Evolutionary conservation across 1,284 basidiomycete species (phyloP).

Genomic region (Cryptococcus hybrid): DNA sequence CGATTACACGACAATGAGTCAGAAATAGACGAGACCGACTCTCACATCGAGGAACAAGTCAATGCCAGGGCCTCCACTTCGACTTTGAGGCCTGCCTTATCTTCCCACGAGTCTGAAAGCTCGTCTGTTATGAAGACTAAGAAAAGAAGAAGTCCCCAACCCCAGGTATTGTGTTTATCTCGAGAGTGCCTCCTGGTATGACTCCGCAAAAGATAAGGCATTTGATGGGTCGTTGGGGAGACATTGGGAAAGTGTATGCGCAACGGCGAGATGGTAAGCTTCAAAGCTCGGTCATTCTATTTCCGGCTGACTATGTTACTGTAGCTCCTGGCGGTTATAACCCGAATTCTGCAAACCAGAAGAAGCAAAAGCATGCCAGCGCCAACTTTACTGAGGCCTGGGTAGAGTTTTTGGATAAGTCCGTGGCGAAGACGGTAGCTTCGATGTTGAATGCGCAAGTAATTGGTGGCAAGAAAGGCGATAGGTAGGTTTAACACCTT

Average conservation of each 20-base stretch:
- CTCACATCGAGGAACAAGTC: no score
- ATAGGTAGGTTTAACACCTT: constrained; percentile 29
- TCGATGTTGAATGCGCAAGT: constrained; percentile 95
- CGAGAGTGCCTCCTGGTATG: constrained; percentile 98
- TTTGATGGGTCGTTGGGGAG: constrained; percentile 79
- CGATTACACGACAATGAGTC: no score
- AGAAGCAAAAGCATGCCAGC: constrained; percentile 63
- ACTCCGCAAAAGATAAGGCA: constrained; percentile 94
- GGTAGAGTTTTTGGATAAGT: constrained; percentile 97
- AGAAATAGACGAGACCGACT: no score
- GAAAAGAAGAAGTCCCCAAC: constrained; percentile 31
- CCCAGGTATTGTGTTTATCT: constrained; percentile 89
- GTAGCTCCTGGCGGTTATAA: constrained; percentile 39
- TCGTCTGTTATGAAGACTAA: constrained; percentile 4
- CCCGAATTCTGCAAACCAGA: constrained; percentile 25
- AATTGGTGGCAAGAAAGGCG: constrained; percentile 90
- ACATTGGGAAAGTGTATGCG: constrained; percentile 80
- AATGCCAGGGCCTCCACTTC: neutral
- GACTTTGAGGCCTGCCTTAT: neutral
- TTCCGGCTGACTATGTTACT: neutral
- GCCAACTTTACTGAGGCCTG: constrained; percentile 96
- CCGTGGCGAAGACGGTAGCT: constrained; percentile 83
- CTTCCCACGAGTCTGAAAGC: neutral
- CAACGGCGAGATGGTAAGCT: constrained; percentile 70
- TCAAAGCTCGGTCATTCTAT: neutral